These are phyloP conservation scores for Aurantiochytrium sp. DNA, from an alignment of 108 stramenopile genomes.

Conservation along the genomic window DNA sequence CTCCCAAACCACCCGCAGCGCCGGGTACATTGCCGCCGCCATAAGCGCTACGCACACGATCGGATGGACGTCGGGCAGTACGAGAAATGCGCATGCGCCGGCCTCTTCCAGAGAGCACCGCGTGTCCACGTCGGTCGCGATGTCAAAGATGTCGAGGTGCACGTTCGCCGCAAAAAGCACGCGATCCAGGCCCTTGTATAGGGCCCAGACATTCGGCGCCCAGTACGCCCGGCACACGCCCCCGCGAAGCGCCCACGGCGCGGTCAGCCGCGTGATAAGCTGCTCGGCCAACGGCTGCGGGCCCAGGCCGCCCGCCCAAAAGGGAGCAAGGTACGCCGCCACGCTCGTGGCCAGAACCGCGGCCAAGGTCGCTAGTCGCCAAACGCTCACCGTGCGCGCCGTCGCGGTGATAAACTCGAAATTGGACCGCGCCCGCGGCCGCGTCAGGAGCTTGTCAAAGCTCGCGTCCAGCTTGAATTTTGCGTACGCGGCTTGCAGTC, in stretches of 20 bases:
- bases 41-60: neutral
- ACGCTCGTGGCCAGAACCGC: neutral
- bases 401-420: no score
- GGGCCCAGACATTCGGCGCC: conserved; percentile 17
- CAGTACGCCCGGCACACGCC: neutral
- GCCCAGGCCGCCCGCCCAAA: neutral
- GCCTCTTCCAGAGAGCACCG: neutral
- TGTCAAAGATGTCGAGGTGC: neutral
- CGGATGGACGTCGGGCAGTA: neutral
- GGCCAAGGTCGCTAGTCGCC: neutral
- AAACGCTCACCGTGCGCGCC: neutral
- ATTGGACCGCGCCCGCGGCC: neutral
- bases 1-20: neutral
- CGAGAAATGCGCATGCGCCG: neutral
- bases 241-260: neutral
- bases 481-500: neutral
- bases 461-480: neutral
- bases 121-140: neutral
- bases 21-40: neutral
- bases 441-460: neutral
- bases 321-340: neutral
- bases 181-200: neutral
- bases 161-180: neutral
- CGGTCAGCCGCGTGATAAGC: neutral
- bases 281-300: neutral